Evolutionary conservation across 2,329 filamentous ascomycete species (phyloP).

Genomic region (Penicillium aurantiogriseum): DNA sequence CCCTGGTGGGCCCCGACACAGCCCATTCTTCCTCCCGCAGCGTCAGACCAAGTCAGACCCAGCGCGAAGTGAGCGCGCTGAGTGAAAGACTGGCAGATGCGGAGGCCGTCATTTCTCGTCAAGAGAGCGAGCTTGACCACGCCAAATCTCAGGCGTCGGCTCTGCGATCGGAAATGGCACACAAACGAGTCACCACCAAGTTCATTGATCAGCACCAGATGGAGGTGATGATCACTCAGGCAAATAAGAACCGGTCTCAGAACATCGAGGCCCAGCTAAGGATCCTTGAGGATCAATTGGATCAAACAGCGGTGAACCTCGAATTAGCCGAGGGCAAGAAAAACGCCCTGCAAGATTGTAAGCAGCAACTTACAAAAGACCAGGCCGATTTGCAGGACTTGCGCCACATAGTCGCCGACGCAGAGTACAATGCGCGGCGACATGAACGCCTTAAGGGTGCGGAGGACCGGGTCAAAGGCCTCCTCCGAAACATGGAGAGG

Average conservation of each 20-base stretch:
- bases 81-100: not conserved
- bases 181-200: rapidly evolving
- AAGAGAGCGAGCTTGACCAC: not conserved
- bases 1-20: conserved; percentile 6
- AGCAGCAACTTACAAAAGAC: too few relatives aligned
- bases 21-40: not conserved
- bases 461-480: not conserved
- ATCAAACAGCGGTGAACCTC: not conserved
- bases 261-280: not conserved
- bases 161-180: not conserved
- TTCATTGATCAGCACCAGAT: not conserved
- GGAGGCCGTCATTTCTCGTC: not conserved
- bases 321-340: not conserved
- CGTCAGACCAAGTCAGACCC: not conserved
- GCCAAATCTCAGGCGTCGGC: not conserved
- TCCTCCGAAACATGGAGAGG: rapidly evolving
- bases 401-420: rapidly evolving
- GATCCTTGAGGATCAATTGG: not conserved
- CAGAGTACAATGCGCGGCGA: rapidly evolving
- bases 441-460: not conserved
- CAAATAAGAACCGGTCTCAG: not conserved
- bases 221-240: not conserved
- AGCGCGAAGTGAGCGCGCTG: not conserved
- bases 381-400: not conserved
- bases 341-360: not conserved